Conservation (phyloP, 805 yeast genomes). For the Starmerella floricola region DNA sequence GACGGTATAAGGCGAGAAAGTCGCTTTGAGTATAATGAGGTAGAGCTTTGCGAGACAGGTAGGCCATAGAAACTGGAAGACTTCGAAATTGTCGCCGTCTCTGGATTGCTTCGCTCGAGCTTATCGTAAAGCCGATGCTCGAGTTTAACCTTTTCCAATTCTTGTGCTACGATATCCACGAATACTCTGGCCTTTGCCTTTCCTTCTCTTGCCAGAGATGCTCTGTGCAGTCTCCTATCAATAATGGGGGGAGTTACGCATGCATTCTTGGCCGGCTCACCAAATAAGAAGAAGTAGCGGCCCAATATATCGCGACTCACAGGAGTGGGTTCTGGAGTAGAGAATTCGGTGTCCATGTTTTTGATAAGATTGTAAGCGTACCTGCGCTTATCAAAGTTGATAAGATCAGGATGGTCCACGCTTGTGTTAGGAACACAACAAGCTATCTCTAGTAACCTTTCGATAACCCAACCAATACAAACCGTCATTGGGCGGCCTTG, state of each 20-base stretch:
- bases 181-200: conserved; percentile 36
- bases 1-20: conserved; percentile 14
- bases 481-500: conserved; percentile 46
- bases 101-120: conserved; percentile 1
- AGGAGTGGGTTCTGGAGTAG: conserved; percentile 7
- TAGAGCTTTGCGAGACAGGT: conserved; percentile 17
- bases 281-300: conserved; percentile 8
- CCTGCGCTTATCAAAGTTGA: conserved; percentile 78
- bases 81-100: no score
- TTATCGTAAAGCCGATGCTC: conserved; percentile 38
- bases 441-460: conserved; percentile 62
- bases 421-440: conserved; percentile 71
- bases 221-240: conserved; percentile 28
- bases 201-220: conserved; percentile 36
- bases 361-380: conserved; percentile 51
- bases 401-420: conserved; percentile 46
- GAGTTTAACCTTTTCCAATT: conserved; percentile 40
- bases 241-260: conserved; percentile 9
- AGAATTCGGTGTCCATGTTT: conserved; percentile 31
- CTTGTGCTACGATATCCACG: conserved; percentile 36
- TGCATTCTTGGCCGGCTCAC: conserved; percentile 6
- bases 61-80: conserved; percentile 12
- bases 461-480: conserved; percentile 85
- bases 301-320: conserved; percentile 7
- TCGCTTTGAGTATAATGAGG: conserved; percentile 16